Evolutionary conservation across 306 rosid species (phyloP), one percentile per base, ranked within the genome.

Genomic region (Psophocarpus tetragonolobus): DNA sequence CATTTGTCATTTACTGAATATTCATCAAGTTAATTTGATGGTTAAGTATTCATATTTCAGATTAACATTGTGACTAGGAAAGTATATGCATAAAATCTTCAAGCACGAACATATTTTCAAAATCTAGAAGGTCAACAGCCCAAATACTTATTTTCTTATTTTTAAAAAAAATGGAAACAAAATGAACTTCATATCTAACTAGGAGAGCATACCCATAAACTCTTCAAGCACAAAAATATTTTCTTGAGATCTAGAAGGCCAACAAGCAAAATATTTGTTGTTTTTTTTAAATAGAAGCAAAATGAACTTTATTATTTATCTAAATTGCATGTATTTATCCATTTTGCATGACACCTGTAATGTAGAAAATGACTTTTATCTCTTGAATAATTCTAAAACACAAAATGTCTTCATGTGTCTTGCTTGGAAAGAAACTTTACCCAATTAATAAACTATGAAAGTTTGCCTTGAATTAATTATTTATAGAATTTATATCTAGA

Each of bases 341-440:
- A 74, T 74, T 72, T 60, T 74, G 71, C 70, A 27, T 5, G 48
- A 32, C 50, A 45, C 48, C 62, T 13, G 42, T 45, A 62, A 61
- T n/a, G 32, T 3, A 14, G 61, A 35, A 61, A 35, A 36, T 62
- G 39, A 30, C 63, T 32, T 32, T 21, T 18, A 61, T 14, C 79
- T 61, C 38, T 57, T 39, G 10, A 75, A 75, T 23, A 36, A 36
- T 68, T 44, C 44, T 7, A 8, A 44, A 68, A 13, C 13, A 5
- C 11, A 20, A 61, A n/a, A 30, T 44, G 10, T 61, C 27, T 7
- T 78, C 44, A 13, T 38, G 62, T 14, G 50, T 44, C 32, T 20
- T 70, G 54, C 53, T 60, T 78, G 27, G 27, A 51, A 38, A 78
- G 53, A 78, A 63, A 78, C 64, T 17, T 23, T 35, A 60, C 65